A percentile compares a stretch with the other conserved stretches of the same genome.
Conservation (phyloP, 306 rosid genomes). For the Quercus dentata region DNA sequence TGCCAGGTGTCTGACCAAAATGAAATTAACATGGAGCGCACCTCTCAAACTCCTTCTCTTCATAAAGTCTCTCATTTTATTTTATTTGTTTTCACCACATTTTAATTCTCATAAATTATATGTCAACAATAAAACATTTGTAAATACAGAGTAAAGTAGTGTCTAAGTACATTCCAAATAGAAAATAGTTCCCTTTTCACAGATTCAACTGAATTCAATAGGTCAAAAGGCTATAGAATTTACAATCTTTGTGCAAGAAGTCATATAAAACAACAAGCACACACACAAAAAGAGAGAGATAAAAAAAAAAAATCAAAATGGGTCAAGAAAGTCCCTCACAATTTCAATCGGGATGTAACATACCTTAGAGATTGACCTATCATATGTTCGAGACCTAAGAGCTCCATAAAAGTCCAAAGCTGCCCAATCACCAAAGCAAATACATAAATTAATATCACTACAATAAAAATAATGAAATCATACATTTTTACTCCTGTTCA, state of each 20-base stretch:
- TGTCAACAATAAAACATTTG: neutral
- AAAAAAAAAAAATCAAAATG: neutral
- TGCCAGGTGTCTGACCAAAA: neutral
- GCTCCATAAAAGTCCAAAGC: conserved; percentile 99
- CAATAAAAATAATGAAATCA: neutral
- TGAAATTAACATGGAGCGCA: neutral
- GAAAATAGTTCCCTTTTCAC: neutral
- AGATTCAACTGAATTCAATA: neutral
- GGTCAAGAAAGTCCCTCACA: conserved; percentile 2
- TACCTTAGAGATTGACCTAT: conserved; percentile 80
- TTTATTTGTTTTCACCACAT: neutral
- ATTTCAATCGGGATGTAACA: conserved; percentile 15
- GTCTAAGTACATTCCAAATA: neutral
- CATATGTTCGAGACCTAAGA: conserved; percentile 87
- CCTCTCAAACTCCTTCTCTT: neutral
- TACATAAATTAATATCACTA: neutral
- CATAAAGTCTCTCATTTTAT: neutral
- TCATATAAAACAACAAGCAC: no score
- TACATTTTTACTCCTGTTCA: neutral
- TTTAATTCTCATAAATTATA: neutral
- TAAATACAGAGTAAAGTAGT: neutral
- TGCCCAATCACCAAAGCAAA: conserved; percentile 33
- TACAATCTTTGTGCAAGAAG: neutral
- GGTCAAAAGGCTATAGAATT: neutral
- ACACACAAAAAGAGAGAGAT: neutral